Base-by-base conservation (phyloP, 148 eudicot genomes). In the Dysphania ambrosioides region DNA sequence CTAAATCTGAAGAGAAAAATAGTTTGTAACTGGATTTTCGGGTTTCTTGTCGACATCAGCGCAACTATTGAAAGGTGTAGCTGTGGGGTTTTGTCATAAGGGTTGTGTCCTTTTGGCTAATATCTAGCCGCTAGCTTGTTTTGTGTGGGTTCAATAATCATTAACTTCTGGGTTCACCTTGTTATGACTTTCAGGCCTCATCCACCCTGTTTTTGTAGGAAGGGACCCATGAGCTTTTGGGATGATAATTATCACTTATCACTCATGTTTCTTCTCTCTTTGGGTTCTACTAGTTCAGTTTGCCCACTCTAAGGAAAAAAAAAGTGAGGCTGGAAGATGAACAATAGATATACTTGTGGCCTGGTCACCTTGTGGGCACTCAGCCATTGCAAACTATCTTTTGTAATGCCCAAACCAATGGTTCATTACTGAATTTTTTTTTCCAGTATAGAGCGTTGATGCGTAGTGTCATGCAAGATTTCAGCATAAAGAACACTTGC, bases 141-240 rank as follows among this genome's bases (percentile, higher is more conserved):
- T 32, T 23, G 19, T 23, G 75, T 72, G 75, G 75, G 75, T 57
- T 58, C 59, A 57, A 35, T 15, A 2, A 53, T 38, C 49, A 72
- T 30, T 42, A 16, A 72, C 18, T 61, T 0, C 40, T 40, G 38
- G 68, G 55, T 44, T 61, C 21, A 8, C 26, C 68, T 73, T 60
- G 26, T 15, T 53, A 34, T 60, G 19, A 40, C 38, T 31, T 44
- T 60, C 30, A 67, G 34, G 16, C 71, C 3, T 67, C 71, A 42
- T 41, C 10, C 55, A 67, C 71, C 71, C 24, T 1, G 18, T 11
- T 60, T 34, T 18, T 0, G 49, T 6, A 23, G 12, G 8, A 24
- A n/a, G n/a, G 55, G 75, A 59, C 66, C 75, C 75, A 38, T 24
- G 55, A 72, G 75, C 66, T 72, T n/a, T 53, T 49, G 27, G 29